Evolutionary conservation across 305 asterid genomes (phyloP).

Genomic region (Solanum hybrid): DNA sequence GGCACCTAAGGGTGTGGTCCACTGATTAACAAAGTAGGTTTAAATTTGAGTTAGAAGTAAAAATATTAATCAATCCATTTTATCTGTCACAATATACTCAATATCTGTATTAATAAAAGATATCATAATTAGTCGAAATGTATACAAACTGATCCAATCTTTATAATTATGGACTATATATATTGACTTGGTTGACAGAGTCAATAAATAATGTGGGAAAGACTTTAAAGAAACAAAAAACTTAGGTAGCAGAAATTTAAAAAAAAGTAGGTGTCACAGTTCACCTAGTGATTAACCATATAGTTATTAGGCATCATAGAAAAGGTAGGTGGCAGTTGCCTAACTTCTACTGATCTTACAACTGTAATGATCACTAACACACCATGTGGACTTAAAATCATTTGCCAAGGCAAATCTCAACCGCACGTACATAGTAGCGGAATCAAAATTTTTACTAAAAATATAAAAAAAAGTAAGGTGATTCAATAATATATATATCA

Average conservation of each 20-base stretch:
- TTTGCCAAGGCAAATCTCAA: neutral
- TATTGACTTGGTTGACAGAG: neutral
- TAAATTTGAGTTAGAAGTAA: neutral
- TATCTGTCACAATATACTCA: neutral
- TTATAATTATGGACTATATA: neutral
- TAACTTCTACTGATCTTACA: conserved; percentile 3
- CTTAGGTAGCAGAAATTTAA: neutral
- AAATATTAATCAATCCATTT: too few species aligned
- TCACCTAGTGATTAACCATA: conserved; percentile 9
- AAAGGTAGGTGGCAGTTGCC: conserved; percentile 3
- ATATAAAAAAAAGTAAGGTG: neutral
- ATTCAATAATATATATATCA: neutral
- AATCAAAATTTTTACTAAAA: neutral
- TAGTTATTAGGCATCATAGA: neutral
- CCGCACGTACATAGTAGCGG: neutral
- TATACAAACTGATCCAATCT: rapidly evolving
- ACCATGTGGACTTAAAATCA: conserved; percentile 3
- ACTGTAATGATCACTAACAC: neutral
- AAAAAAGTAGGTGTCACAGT: conserved; percentile 19
- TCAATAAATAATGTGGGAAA: neutral
- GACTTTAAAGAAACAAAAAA: neutral
- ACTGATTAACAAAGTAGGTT: neutral
- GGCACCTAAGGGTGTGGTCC: neutral
- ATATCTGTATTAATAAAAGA: neutral
- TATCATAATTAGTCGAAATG: neutral